Conservation (phyloP, 331 rosid genomes). For the Rhamnella rubrinervis region DNA sequence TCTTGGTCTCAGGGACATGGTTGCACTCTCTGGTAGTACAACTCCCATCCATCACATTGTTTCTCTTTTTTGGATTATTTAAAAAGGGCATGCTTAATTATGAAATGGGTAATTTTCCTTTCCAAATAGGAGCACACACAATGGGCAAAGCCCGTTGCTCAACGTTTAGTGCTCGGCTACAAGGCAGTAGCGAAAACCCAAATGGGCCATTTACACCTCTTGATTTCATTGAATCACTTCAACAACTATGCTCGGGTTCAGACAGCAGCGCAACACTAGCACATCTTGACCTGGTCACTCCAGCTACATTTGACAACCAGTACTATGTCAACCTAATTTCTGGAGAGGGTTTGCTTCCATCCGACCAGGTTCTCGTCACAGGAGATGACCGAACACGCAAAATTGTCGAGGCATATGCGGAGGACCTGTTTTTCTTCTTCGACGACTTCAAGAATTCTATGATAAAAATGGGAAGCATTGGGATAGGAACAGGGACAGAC, state of each 20-base stretch:
- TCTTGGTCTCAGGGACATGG: conserved; percentile 62
- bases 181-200: conserved; percentile 8
- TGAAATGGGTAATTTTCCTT: neutral
- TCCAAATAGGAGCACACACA: conserved; percentile 67
- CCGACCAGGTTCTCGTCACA: conserved; percentile 57
- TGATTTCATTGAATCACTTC: conserved; percentile 58
- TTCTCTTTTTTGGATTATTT: neutral
- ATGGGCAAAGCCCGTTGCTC: conserved; percentile 83
- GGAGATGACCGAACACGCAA: conserved; percentile 47
- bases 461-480: conserved; percentile 75
- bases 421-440: conserved; percentile 45
- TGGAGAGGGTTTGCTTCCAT: conserved; percentile 70
- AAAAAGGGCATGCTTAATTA: neutral
- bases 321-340: conserved; percentile 66
- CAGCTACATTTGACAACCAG: conserved; percentile 76
- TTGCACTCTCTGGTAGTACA: conserved; percentile 73
- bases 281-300: conserved; percentile 70
- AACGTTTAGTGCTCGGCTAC: conserved; percentile 57
- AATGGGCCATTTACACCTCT: conserved; percentile 26
- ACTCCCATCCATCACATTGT: no score
- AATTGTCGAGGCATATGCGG: conserved; percentile 57
- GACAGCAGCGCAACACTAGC: conserved; percentile 32
- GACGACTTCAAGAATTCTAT: conserved; percentile 65
- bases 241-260: conserved; percentile 50
- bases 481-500: conserved; percentile 19